Evolutionary conservation across 2,329 filamentous ascomycete species (phyloP).

Genomic region (Arthroderma sp.): DNA sequence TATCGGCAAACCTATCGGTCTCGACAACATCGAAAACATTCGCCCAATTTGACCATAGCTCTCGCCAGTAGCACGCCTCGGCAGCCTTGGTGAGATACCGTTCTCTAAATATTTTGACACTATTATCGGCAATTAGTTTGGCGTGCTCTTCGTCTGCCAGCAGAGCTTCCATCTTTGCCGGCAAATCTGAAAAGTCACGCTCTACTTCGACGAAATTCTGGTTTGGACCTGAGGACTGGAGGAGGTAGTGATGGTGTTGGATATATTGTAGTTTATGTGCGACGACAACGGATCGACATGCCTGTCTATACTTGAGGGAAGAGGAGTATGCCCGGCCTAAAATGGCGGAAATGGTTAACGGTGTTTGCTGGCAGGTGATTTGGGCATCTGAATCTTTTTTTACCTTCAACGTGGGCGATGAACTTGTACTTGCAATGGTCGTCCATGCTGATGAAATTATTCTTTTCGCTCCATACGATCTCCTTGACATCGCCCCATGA

Average conservation of each 20-base stretch:
- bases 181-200: conserved; percentile 45
- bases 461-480: conserved; percentile 29
- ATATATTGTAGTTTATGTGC: conserved; percentile 38
- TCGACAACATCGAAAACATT: conserved; percentile 18
- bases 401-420: conserved; percentile 43
- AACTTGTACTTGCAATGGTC: conserved; percentile 44
- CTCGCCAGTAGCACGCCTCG: conserved; percentile 43
- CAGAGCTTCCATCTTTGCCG: conserved; percentile 28
- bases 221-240: conserved; percentile 32
- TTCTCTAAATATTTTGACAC: conserved; percentile 36
- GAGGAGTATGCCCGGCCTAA: conserved; percentile 37
- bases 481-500: conserved; percentile 38
- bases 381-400: conserved; percentile 10
- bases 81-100: conserved; percentile 41
- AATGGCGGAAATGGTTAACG: neutral
- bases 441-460: conserved; percentile 38
- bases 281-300: conserved; percentile 38
- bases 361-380: neutral
- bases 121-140: conserved; percentile 37
- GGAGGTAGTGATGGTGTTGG: conserved; percentile 38
- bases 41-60: conserved; percentile 27
- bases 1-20: conserved; percentile 8
- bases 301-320: conserved; percentile 40
- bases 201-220: conserved; percentile 40
- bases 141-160: conserved; percentile 29